Evolutionary conservation across 371 early-diverging fungal genomes (phyloP), one percentile per base, ranked within the genome.

Genomic region (Mortierella sp.): DNA sequence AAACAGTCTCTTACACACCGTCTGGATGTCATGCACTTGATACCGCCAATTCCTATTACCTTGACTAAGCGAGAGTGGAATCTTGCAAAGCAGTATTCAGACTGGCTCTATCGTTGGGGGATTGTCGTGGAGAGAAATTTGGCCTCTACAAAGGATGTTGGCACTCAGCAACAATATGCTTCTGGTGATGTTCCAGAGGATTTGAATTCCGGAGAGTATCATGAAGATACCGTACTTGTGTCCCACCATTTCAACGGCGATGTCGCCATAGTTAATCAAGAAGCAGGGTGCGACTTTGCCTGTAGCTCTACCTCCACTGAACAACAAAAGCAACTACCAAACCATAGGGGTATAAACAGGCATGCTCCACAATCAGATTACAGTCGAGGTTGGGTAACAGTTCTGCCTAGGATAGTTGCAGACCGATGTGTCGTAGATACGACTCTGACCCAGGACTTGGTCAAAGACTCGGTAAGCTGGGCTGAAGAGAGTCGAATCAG

Each of bases 401-500:
- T 73, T 16, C 77, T 91, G 11, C 94, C 94, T 3, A 68, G 84
- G n/a, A 30, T 89, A 1, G 89, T 93, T 49, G 87, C 87, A 1
- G 93, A 90, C 66, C 84, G 92, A 35, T 94, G 94, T 74, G 77
- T 91, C 4, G 68, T 83, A 0, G 86, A 91, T 68, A 78, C 75
- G 2, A 73, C 79, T 0, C n/a, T 93, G n/a, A 70, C 89, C 1
- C 83, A 83, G 49, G 88, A 86, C 28, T 54, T 93, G 24, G 71
- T 94, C 22, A 68, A 70, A 52, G 74, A 72, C 39, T 49, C 72
- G 5, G 47, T 80, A 16, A 65, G 67, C 37, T 64, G 68, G 59
- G 74, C 51, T 4, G 78, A 77, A 40, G 77, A 70, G 58, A 68
- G 51, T 32, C 65, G 64, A 5, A 55, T 22, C 26, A 57, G 52